These are phyloP conservation scores for Scheffersomyces amazonensis DNA, from an alignment of 805 yeast species.

Conservation along the genomic window DNA sequence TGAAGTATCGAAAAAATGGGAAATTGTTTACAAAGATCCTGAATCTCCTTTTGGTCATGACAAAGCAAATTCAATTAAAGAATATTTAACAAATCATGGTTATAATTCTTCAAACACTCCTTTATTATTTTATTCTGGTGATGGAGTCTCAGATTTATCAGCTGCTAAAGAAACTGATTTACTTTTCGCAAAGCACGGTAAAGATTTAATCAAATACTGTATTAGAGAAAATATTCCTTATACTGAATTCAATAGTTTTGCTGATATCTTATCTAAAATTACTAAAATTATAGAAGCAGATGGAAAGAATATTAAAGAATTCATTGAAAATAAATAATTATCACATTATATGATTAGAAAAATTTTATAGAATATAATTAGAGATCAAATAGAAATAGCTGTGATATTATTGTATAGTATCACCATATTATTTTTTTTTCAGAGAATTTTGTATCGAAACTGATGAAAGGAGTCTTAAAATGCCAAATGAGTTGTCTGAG, in stretches of 20 bases:
- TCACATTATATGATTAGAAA: background rate
- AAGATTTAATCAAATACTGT: constrained; percentile 86
- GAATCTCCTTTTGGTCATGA: constrained; percentile 93
- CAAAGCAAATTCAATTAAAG: constrained; percentile 76
- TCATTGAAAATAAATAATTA: constrained; percentile 17
- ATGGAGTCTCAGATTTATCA: constrained; percentile 91
- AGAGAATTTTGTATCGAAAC: too few relatives aligned
- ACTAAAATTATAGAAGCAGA: constrained; percentile 46
- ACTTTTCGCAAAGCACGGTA: constrained; percentile 89
- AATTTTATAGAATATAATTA: too few relatives aligned
- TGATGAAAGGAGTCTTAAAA: too few relatives aligned
- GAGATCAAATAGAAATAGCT: too few relatives aligned
- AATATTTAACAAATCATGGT: constrained; percentile 32
- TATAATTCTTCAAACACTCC: constrained; percentile 42
- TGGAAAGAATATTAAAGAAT: constrained; percentile 17
- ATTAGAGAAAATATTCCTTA: constrained; percentile 76
- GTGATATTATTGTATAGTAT: too few relatives aligned
- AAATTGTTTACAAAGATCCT: constrained; percentile 75
- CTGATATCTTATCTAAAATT: constrained; percentile 67
- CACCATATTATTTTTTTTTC: too few relatives aligned
- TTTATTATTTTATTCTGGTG: constrained; percentile 88
- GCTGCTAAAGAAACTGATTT: constrained; percentile 96
- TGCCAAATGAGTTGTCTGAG: too few relatives aligned
- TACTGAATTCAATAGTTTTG: constrained; percentile 74
- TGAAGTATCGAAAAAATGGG: constrained; percentile 66